Base-by-base conservation (phyloP, 192 early-diverging fungal genomes). In the Coemansia sp. region DNA sequence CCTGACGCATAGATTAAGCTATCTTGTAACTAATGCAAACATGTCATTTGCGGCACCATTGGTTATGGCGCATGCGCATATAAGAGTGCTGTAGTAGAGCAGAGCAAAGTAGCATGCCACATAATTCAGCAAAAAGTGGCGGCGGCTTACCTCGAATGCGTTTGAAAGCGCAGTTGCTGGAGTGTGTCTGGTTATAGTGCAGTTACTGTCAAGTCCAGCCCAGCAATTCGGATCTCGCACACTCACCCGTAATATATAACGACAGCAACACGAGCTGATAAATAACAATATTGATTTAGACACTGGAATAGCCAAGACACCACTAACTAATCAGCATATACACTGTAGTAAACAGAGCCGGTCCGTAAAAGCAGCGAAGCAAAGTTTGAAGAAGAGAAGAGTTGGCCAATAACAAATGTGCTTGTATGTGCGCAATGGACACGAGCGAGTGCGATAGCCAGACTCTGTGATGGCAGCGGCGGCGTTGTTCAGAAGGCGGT, bases 401-500 rank as follows among this genome's bases (percentile, higher is more conserved):
- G 23, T 8, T 24, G 43, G 19, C 59, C 24, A 22, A 24, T n/a
- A 10, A 23, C 15, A 38, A 19, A 37, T 39, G 32, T 15, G 59
- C 59, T 7, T 35, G 32, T 35, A 35, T 35, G 41, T 45, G 41
- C 41, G 41, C 41, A 45, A 45, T 41, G 14, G 39, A 41, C 8
- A 14, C 14, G 39, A 10, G 39, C 39, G 39, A 41, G 39, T 14
- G 39, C 39, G 39, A 9, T 45, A 45, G 41, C 15, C 41, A n/a
- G 14, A n/a, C 41, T 45, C 15, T 35, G 8, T 49, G 59, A 24
- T 10, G 17, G 7, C 47, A 17, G 43, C 41, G 14, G 41, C 4
- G 41, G 14, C 23, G 24, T 53, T 53, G 21, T 60, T 60, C 43
- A 48, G 14, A 23, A 39, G 43, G 41, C 27, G 9, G 59, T 60